phyloP scores from a whole-genome alignment of 257 asterid genomes.

The Voacanga thouarsii region DNA sequence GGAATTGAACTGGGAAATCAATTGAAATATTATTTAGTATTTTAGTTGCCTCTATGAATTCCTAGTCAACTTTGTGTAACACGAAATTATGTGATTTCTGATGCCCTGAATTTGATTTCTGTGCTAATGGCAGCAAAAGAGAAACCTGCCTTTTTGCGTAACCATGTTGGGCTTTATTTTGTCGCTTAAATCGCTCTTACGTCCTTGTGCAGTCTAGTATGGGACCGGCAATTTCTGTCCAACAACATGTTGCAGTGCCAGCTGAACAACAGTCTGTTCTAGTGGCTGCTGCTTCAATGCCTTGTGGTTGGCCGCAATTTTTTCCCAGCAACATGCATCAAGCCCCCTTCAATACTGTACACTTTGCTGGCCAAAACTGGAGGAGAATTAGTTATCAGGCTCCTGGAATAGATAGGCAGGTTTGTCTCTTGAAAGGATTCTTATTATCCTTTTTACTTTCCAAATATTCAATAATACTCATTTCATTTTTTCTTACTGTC shows the following conservation, averaged over 20 bases:
- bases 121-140: background rate
- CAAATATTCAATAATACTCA: constrained; percentile 4
- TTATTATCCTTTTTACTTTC: background rate
- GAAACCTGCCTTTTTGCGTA: background rate
- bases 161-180: background rate
- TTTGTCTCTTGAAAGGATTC: background rate
- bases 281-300: constrained; percentile 17
- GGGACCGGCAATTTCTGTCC: background rate
- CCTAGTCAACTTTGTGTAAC: background rate
- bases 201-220: background rate
- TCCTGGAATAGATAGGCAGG: constrained; percentile 26
- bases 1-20: background rate
- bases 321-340: background rate
- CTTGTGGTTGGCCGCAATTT: constrained; percentile 12
- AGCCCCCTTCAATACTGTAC: constrained; percentile 3
- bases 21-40: background rate
- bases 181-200: background rate
- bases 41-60: background rate
- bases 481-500: background rate
- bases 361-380: constrained; percentile 13
- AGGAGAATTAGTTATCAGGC: constrained; percentile 16
- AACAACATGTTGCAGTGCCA: background rate
- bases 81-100: background rate
- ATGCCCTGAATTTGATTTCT: background rate
- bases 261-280: constrained; percentile 5